A percentile compares a stretch with the other conserved stretches of the same genome.
Evolutionary conservation across 148 eudicot genomes (phyloP).

Genomic region (Heliamphora exappendiculata): DNA sequence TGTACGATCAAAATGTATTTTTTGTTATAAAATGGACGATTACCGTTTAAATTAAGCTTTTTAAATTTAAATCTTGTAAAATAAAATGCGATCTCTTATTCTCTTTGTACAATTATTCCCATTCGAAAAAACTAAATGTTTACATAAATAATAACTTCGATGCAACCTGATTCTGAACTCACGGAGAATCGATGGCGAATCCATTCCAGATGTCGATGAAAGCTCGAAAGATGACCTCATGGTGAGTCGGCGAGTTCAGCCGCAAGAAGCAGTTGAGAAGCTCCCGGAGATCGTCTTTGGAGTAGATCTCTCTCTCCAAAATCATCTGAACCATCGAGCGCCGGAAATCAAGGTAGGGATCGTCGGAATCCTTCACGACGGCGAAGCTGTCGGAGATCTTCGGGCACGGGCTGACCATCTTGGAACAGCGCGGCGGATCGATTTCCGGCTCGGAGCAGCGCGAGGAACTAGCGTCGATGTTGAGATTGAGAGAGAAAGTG

Average conservation of each 20-base stretch:
- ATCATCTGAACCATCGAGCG: constrained; percentile 94
- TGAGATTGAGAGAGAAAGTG: constrained; percentile 1
- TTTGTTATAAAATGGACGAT: too few relatives aligned
- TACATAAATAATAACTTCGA: constrained; percentile 50
- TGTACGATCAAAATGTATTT: too few relatives aligned
- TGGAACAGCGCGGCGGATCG: background rate
- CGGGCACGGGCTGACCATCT: constrained; percentile 11
- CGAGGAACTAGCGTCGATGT: background rate
- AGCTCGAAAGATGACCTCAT: constrained; percentile 65
- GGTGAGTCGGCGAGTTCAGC: constrained; percentile 71
- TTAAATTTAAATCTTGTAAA: too few relatives aligned
- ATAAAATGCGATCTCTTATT: too few relatives aligned
- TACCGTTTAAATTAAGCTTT: too few relatives aligned
- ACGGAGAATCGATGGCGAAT: constrained; percentile 35
- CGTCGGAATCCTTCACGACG: constrained; percentile 81
- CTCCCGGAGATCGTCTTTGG: constrained; percentile 59
- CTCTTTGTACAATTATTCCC: too few relatives aligned
- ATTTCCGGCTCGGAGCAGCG: background rate
- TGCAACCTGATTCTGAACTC: constrained; percentile 46
- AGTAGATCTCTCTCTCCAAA: constrained; percentile 69
- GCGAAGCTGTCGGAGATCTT: constrained; percentile 54
- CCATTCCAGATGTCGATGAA: constrained; percentile 89
- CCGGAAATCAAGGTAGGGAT: constrained; percentile 82
- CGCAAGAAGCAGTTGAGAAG: constrained; percentile 82
- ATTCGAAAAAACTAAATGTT: constrained; percentile 54